phyloP scores from a whole-genome alignment of 148 eudicot genomes.

The Pouteria glomerata region DNA sequence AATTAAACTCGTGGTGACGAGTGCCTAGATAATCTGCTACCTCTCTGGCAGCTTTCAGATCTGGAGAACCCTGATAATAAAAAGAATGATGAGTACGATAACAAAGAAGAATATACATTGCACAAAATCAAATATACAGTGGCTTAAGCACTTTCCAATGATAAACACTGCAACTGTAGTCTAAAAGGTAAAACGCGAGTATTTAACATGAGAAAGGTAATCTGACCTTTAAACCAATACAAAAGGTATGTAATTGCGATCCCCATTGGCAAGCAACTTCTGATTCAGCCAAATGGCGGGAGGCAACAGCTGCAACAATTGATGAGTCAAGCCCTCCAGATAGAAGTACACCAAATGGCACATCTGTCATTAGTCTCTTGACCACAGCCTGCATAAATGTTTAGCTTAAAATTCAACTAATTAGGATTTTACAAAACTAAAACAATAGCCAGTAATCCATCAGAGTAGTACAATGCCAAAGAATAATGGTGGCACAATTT shows the following conservation, averaged over 20 bases:
- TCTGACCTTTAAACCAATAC: conserved; percentile 81
- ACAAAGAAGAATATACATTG: too few relatives aligned
- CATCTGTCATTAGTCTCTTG: conserved; percentile 95
- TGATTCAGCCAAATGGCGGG: conserved; percentile 65
- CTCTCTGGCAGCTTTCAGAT: conserved; percentile 86
- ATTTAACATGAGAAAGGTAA: not conserved
- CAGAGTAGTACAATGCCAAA: not conserved
- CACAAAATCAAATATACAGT: not conserved
- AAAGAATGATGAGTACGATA: not conserved
- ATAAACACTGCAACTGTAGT: not conserved
- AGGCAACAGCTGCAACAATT: conserved; percentile 92
- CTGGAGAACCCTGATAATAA: conserved; percentile 83
- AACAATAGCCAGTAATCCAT: not conserved
- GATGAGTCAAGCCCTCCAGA: conserved; percentile 97
- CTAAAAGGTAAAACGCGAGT: not conserved
- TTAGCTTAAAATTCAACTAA: not conserved
- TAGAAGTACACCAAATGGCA: conserved; percentile 92
- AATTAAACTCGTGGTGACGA: conserved; percentile 92
- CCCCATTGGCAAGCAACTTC: conserved; percentile 87
- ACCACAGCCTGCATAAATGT: conserved; percentile 60
- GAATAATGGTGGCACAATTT: not conserved
- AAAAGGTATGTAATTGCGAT: conserved; percentile 78
- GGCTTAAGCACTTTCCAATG: not conserved
- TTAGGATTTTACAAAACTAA: not conserved
- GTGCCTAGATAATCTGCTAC: conserved; percentile 92